A percentile compares a stretch with the other conserved stretches of the same genome.
Conservation (phyloP, 2,329 filamentous ascomycete species). For the Cercospora beticola region DNA sequence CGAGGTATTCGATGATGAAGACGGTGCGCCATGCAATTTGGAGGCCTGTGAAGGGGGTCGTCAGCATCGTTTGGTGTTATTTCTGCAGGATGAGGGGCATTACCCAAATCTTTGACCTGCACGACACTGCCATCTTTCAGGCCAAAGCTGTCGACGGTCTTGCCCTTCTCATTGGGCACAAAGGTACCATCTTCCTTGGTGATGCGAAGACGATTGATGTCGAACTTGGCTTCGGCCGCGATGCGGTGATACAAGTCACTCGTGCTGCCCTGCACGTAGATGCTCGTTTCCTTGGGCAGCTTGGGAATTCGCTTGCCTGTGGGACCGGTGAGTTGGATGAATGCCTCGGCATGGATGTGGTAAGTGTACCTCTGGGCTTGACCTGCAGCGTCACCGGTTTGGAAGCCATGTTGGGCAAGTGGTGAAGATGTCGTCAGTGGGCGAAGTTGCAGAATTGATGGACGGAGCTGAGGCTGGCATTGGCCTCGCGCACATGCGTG, state of each 20-base stretch:
- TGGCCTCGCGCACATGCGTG: constrained; percentile 1
- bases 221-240: constrained; percentile 54
- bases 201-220: constrained; percentile 61
- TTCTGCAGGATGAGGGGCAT: constrained; percentile 28
- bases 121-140: constrained; percentile 62
- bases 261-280: constrained; percentile 52
- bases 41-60: constrained; percentile 56
- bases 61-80: not conserved
- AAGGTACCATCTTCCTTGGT: constrained; percentile 63
- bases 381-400: constrained; percentile 46
- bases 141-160: constrained; percentile 56
- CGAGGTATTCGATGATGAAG: constrained; percentile 92
- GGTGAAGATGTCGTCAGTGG: not conserved
- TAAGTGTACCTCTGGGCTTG: constrained; percentile 46
- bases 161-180: constrained; percentile 55
- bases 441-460: not conserved
- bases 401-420: constrained; percentile 40
- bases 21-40: constrained; percentile 93
- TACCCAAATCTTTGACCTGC: constrained; percentile 92
- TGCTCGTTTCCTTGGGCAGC: constrained; percentile 57
- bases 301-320: constrained; percentile 62
- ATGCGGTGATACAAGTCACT: constrained; percentile 59
- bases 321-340: constrained; percentile 12
- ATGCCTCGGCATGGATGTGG: not conserved
- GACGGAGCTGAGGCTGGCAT: constrained; percentile 1